These are phyloP conservation scores for Trichopus zeylanicus DNA, from an alignment of 116 monocot species.

Conservation along the genomic window DNA sequence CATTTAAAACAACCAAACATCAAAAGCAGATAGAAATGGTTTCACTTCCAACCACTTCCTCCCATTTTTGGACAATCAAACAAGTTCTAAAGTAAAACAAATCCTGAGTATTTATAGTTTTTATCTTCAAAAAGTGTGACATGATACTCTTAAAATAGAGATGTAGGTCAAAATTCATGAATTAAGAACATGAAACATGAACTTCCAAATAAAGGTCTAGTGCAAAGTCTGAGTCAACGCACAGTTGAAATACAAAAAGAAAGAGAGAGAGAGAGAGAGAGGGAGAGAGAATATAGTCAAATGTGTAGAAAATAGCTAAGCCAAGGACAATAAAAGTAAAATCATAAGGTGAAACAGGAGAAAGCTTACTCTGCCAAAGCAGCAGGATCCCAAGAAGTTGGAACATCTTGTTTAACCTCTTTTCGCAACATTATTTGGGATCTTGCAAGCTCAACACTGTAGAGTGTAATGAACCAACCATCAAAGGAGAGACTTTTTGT, in stretches of 20 bases:
- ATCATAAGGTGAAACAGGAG: background rate
- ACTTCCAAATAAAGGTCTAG: background rate
- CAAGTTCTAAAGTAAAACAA: background rate
- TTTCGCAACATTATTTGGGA: conserved; percentile 35
- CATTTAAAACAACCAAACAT: no score
- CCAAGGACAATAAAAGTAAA: background rate
- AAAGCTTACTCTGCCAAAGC: conserved; percentile 49
- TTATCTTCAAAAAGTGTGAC: background rate
- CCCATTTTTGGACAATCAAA: no score
- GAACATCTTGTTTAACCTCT: conserved; percentile 55
- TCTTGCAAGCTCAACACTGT: conserved; percentile 48
- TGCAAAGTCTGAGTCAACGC: background rate
- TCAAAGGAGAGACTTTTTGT: conserved; percentile 60
- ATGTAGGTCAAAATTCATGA: background rate
- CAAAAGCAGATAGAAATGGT: no score
- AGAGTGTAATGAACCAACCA: conserved; percentile 62
- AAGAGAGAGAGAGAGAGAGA: background rate
- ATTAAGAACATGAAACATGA: background rate
- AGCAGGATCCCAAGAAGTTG: conserved; percentile 70
- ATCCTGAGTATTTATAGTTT: background rate
- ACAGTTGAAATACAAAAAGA: background rate
- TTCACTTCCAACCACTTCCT: no score
- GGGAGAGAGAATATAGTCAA: no score
- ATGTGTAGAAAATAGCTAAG: no score
- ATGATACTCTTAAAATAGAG: background rate